A percentile compares a stretch with the other conserved stretches of the same genome.
phyloP scores from a whole-genome alignment of 768 basidiomycete species.

The Leccinum fibrillosum region DNA sequence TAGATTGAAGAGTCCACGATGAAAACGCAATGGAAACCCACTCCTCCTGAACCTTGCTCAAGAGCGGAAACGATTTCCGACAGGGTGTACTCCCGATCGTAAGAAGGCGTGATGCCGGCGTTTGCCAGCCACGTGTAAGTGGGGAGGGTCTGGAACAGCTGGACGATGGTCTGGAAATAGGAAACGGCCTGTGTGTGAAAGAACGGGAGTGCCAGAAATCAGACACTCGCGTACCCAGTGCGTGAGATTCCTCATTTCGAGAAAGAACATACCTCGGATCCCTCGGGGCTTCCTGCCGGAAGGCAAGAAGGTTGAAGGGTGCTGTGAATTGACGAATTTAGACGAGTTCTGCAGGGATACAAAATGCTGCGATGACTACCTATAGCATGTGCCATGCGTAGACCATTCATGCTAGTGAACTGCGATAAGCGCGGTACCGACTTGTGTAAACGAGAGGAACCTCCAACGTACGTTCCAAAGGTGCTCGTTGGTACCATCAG shows the following conservation, averaged over 20 bases:
- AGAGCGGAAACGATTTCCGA: constrained; percentile 52
- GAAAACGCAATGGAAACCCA: not conserved
- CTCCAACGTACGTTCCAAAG: constrained; percentile 62
- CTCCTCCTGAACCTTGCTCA: constrained; percentile 49
- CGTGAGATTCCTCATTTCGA: not conserved
- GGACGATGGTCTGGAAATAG: constrained; percentile 57
- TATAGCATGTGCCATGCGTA: constrained; percentile 58
- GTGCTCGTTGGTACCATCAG: constrained; percentile 55
- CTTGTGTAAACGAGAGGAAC: not conserved
- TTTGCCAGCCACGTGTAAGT: constrained; percentile 69
- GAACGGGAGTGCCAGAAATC: not conserved
- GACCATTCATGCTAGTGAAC: constrained; percentile 61
- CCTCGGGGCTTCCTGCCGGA: constrained; percentile 51
- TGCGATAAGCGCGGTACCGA: not conserved
- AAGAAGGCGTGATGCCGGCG: constrained; percentile 73
- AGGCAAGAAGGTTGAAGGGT: constrained; percentile 59
- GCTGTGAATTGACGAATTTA: constrained; percentile 30
- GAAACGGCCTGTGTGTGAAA: constrained; percentile 49
- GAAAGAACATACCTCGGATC: constrained; percentile 48
- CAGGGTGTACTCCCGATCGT: constrained; percentile 53
- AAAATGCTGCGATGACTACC: constrained; percentile 6
- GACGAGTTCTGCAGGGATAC: not conserved
- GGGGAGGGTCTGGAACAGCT: constrained; percentile 62
- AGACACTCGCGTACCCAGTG: not conserved
- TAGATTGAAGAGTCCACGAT: not conserved